Percentiles rank a stretch among this genome's conserved stretches.
phyloP scores from a whole-genome alignment of 495 filamentous ascomycete genomes.

The Usnea hakonensis region DNA sequence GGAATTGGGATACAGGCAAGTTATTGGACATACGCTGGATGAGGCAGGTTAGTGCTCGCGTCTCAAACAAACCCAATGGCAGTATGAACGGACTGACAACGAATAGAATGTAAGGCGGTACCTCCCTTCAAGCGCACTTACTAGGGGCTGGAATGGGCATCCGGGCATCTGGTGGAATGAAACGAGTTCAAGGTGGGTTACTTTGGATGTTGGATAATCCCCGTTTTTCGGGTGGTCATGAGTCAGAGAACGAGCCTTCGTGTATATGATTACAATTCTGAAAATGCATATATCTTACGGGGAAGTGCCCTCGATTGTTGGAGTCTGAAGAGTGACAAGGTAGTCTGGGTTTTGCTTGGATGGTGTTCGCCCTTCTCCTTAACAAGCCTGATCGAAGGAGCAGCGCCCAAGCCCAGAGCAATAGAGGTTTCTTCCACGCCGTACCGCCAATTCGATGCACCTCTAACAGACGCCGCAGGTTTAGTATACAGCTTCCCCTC shows the following conservation, averaged over 20 bases:
- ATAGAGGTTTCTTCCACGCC: background rate
- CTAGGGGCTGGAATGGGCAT: constrained; percentile 4
- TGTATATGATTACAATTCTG: constrained; percentile 10
- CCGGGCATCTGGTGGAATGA: background rate
- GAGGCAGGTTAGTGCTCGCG: constrained; percentile 60
- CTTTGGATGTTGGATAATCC: background rate
- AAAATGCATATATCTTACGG: constrained; percentile 3
- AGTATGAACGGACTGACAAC: background rate
- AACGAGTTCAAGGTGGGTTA: background rate
- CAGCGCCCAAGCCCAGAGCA: background rate
- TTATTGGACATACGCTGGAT: constrained; percentile 72
- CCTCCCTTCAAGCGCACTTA: constrained; percentile 27
- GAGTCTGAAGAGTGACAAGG: background rate
- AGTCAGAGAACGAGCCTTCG: background rate
- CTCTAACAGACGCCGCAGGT: background rate
- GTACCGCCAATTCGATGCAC: background rate
- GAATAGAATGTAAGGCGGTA: constrained; percentile 10
- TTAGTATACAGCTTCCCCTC: background rate
- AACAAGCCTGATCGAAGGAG: background rate
- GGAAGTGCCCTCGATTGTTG: background rate
- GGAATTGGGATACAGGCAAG: constrained; percentile 68
- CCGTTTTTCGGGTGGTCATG: background rate
- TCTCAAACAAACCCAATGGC: background rate
- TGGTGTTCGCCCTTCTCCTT: background rate
- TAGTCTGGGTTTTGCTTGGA: background rate